phyloP scores from a whole-genome alignment of 495 filamentous ascomycete species.

The Penicillium cinerascens region DNA sequence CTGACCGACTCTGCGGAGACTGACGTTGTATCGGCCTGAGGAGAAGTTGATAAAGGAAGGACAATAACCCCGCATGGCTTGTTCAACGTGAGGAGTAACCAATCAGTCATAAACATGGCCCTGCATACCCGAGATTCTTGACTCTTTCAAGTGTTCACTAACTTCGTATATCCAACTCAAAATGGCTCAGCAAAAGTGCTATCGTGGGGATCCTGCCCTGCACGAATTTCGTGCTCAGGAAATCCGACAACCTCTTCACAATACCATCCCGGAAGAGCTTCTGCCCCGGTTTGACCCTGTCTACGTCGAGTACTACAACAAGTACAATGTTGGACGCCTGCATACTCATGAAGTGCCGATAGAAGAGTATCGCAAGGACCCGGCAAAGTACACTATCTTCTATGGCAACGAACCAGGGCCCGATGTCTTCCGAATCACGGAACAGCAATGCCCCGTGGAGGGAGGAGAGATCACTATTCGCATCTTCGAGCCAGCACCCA shows the following conservation, averaged over 20 bases:
- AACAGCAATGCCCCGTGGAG: slow-evolving; percentile 36
- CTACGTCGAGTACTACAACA: slow-evolving; percentile 37
- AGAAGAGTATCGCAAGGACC: slow-evolving; percentile 41
- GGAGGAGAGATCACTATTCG: slow-evolving; percentile 36
- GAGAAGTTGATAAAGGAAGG: not conserved
- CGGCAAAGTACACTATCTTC: slow-evolving; percentile 31
- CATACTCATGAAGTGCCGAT: slow-evolving; percentile 43
- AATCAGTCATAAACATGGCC: not conserved
- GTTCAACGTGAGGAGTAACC: not conserved
- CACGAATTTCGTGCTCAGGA: slow-evolving; percentile 21
- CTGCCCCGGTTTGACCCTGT: slow-evolving; percentile 31
- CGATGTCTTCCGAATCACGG: slow-evolving; percentile 36
- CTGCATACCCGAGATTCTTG: not conserved
- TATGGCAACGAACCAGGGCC: slow-evolving; percentile 35
- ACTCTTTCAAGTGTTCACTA: no score
- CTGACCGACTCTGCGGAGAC: not conserved
- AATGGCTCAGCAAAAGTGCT: slow-evolving; percentile 5
- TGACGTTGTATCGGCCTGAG: not conserved
- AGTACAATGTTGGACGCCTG: slow-evolving; percentile 39
- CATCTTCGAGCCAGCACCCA: slow-evolving; percentile 35
- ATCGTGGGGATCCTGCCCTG: slow-evolving; percentile 9
- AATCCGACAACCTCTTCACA: slow-evolving; percentile 32
- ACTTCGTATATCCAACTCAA: not conserved
- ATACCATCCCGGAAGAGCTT: slow-evolving; percentile 34
- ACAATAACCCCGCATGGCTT: not conserved